These are phyloP conservation scores for Delonix regia DNA, from an alignment of 306 rosid species.

Conservation along the genomic window DNA sequence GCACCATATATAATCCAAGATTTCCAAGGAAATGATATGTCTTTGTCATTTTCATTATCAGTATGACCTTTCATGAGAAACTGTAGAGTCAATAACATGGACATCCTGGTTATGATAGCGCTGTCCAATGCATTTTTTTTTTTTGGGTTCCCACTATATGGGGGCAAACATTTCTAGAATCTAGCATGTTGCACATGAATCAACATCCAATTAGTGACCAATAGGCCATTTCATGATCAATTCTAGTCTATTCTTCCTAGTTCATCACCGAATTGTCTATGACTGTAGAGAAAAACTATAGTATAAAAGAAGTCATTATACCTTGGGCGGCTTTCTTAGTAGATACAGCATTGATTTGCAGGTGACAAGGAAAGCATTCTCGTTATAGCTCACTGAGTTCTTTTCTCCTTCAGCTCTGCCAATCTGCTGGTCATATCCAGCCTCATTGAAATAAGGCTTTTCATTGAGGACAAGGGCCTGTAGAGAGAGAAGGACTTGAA, in stretches of 20 bases:
- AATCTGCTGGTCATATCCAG: constrained; percentile 88
- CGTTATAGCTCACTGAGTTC: constrained; percentile 90
- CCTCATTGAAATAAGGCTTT: constrained; percentile 97
- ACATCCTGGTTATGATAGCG: constrained; percentile 1
- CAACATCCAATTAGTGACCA: constrained; percentile 12
- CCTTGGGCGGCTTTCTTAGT: constrained; percentile 79
- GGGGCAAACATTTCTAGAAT: not conserved
- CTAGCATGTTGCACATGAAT: not conserved
- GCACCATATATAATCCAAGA: not conserved
- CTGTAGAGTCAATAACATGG: constrained; percentile 1
- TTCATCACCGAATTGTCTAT: not conserved
- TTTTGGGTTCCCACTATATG: not conserved
- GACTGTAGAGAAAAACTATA: constrained; percentile 14
- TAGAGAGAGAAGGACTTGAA: constrained; percentile 95
- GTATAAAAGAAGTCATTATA: constrained; percentile 36
- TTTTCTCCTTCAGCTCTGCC: constrained; percentile 96
- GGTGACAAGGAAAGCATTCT: constrained; percentile 86
- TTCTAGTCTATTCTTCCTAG: constrained; percentile 1
- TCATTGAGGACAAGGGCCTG: constrained; percentile 97
- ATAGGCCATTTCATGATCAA: not conserved
- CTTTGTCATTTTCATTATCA: not conserved
- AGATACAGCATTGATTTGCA: constrained; percentile 82
- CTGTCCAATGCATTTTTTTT: not conserved
- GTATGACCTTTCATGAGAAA: not conserved
- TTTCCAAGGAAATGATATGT: not conserved